phyloP scores from a whole-genome alignment of 2,329 filamentous ascomycete genomes.

The Stachybotrys echinatus region DNA sequence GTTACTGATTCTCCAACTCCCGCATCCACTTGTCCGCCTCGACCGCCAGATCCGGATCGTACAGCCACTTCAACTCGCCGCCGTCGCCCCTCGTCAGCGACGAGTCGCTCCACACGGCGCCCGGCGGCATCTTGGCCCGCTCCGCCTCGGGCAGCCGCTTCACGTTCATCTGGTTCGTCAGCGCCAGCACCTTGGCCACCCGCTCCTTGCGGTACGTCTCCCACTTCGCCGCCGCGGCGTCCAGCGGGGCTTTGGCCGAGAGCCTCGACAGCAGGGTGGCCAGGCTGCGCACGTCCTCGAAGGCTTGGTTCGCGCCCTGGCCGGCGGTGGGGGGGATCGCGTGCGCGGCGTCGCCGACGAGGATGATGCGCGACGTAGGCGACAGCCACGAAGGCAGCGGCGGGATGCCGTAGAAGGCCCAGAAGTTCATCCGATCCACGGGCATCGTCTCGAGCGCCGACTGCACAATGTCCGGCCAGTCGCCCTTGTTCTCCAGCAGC shows the following conservation, averaged over 20 bases:
- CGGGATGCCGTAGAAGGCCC: slow-evolving; percentile 45
- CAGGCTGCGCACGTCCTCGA: slow-evolving; percentile 44
- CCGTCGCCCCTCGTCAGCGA: too few species aligned
- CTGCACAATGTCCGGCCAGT: slow-evolving; percentile 30
- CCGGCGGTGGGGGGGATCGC: slow-evolving; percentile 41
- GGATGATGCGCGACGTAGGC: slow-evolving; percentile 26
- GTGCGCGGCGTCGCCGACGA: slow-evolving; percentile 44
- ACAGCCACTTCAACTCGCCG: too few species aligned
- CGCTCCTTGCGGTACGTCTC: too few species aligned
- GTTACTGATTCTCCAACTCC: too few species aligned
- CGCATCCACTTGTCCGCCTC: too few species aligned
- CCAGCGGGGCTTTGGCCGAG: slow-evolving; percentile 11
- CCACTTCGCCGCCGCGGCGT: slow-evolving; percentile 29
- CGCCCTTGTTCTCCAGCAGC: slow-evolving; percentile 24
- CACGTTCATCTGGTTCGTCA: slow-evolving; percentile 43
- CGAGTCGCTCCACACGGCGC: too few species aligned
- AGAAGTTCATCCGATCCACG: too few species aligned
- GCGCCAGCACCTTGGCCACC: slow-evolving; percentile 38
- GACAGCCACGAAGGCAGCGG: slow-evolving; percentile 40
- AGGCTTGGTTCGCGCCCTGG: slow-evolving; percentile 39
- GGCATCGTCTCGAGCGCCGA: slow-evolving; percentile 26
- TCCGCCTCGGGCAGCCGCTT: slow-evolving; percentile 35
- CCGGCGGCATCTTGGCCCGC: too few species aligned
- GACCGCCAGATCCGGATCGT: too few species aligned
- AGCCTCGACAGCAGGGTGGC: slow-evolving; percentile 30